These are phyloP conservation scores for Pythium brachiatum DNA, from an alignment of 352 stramenopile species.

Conservation along the genomic window DNA sequence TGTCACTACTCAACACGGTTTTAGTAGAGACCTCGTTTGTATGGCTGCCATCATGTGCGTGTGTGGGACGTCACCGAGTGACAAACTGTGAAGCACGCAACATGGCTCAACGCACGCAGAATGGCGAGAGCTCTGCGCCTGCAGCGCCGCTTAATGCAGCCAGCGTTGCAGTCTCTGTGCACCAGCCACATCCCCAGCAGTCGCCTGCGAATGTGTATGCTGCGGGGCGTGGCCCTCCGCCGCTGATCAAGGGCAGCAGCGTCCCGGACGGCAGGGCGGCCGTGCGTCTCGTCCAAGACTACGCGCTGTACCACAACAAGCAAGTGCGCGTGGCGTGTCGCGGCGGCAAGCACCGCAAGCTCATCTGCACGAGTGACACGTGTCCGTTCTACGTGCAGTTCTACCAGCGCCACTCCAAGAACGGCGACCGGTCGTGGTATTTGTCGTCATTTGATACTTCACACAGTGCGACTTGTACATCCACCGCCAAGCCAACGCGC, in stretches of 20 bases:
- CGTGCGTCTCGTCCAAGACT: constrained; percentile 61
- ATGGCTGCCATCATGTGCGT: constrained; percentile 18
- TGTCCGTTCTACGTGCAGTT: constrained; percentile 72
- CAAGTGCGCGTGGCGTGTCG: constrained; percentile 48
- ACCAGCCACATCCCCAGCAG: neutral
- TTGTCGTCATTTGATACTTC: constrained; percentile 46
- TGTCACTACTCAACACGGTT: neutral
- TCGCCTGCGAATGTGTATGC: neutral
- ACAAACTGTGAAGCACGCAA: constrained; percentile 18
- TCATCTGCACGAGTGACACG: constrained; percentile 40
- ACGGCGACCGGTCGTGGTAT: constrained; percentile 50
- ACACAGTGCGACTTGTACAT: constrained; percentile 44
- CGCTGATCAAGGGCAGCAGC: constrained; percentile 40
- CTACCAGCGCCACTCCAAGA: constrained; percentile 57
- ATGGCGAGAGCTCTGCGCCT: neutral
- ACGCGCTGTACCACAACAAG: constrained; percentile 56
- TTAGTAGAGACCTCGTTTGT: neutral
- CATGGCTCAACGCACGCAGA: too few species aligned
- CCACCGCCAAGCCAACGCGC: constrained; percentile 49
- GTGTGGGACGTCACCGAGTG: neutral
- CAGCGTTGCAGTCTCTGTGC: neutral
- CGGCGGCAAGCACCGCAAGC: constrained; percentile 57
- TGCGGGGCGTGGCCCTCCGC: neutral
- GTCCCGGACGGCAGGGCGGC: constrained; percentile 49
- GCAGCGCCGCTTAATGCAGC: neutral